Conservation (phyloP, 2,329 filamentous ascomycete genomes). For the Aspergillus versicolor region DNA sequence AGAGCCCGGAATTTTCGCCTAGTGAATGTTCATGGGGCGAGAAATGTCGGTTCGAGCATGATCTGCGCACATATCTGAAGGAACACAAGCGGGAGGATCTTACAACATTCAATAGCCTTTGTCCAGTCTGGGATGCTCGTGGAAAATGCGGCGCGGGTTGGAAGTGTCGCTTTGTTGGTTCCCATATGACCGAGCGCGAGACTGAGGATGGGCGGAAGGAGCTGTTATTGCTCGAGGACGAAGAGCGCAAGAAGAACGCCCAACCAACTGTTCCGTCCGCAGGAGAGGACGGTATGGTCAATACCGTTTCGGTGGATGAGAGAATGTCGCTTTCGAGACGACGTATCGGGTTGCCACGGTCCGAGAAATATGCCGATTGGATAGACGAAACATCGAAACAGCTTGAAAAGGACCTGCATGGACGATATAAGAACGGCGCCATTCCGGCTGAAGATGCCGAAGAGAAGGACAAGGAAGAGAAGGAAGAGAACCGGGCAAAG, state of each 20-base stretch:
- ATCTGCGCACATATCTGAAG: conserved; percentile 79
- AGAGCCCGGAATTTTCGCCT: conserved; percentile 78
- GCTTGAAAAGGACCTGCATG: conserved; percentile 51
- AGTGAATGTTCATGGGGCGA: conserved; percentile 72
- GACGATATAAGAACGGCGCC: conserved; percentile 40
- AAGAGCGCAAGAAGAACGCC: conserved; percentile 46
- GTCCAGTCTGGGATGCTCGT: conserved; percentile 74
- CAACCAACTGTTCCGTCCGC: conserved; percentile 29
- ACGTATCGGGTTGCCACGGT: conserved; percentile 67
- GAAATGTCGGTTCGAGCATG: conserved; percentile 77
- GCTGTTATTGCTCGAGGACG: conserved; percentile 66
- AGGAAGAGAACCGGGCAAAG: conserved; percentile 71
- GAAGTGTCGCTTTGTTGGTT: conserved; percentile 89
- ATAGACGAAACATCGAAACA: conserved; percentile 63
- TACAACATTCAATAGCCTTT: conserved; percentile 72
- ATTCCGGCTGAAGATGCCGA: conserved; percentile 25
- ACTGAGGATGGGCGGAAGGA: conserved; percentile 79
- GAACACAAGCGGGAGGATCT: conserved; percentile 81
- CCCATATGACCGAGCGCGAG: conserved; percentile 79
- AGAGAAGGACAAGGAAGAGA: conserved; percentile 41
- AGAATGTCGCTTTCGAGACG: conserved; percentile 76
- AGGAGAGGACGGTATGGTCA: conserved; percentile 66
- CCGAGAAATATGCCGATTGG: conserved; percentile 77
- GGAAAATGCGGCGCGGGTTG: conserved; percentile 82
- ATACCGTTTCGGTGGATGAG: conserved; percentile 66